Evolutionary conservation across 192 early-diverging fungal genomes (phyloP), one percentile per base, ranked within the genome.

Genomic region (Coemansia furcata): DNA sequence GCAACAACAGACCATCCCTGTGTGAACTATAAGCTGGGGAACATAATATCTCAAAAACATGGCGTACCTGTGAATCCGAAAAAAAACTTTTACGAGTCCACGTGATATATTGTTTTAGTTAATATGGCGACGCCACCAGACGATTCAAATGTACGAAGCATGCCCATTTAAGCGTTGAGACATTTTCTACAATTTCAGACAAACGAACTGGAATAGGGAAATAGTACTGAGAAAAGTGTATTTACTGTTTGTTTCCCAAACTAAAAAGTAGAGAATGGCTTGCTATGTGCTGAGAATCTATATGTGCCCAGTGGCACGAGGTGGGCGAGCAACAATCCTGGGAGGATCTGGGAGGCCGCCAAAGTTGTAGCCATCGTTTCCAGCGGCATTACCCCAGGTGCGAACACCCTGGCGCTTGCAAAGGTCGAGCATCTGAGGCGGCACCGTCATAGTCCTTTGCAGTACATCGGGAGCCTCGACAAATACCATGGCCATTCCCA

Each of bases 351-450:
- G 76, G 12, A 82, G 75, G 50, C 89, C 90, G 15, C 36, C 77
- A 63, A 93, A 69, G 73, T 92, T 87, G 33, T 88, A 62, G 11
- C 86, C 87, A 19, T 76, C 47, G 8, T 90, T 92, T 23, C 94
- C 92, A n/a, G 86, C 87, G 21, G 87, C 92, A 66, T 94, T 95
- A 0, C 92, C 94, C 15, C 43, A 43, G 37, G 74, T 79, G 6
- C 72, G 64, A n/a, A 87, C 84, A 7, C 86, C 87, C 57, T 85
- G 80, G 42, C 58, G 70, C 14, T 66, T 66, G 76, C 93, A 95
- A n/a, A 88, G 65, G 19, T 89, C 83, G 32, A 67, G 68, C 40
- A 92, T 60, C 8, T 65, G 49, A 33, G 81, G 69, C 14, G 88
- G 88, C 35, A 90, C 74, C 1, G 46, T 61, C 63, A 80, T 62